Percentiles rank a stretch among this genome's conserved stretches.
Evolutionary conservation across 23 red algal species (phyloP).

Genomic region (Gracilaria gracilis): DNA sequence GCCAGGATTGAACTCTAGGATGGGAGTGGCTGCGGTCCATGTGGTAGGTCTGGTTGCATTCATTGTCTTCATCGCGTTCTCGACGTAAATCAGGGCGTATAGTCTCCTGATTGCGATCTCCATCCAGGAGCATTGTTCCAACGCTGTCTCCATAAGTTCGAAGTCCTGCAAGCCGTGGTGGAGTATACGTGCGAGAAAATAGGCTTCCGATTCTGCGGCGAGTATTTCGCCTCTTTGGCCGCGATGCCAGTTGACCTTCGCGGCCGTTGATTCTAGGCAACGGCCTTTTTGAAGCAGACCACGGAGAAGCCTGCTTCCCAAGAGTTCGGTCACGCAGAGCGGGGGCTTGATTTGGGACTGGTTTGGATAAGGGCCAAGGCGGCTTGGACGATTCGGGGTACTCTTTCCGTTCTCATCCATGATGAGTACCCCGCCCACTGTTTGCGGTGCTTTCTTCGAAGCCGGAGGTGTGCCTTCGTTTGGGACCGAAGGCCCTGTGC

Average conservation of each 20-base stretch:
- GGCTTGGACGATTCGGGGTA: background rate
- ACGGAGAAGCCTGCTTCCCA: background rate
- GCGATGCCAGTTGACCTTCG: no score
- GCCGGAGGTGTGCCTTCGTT: background rate
- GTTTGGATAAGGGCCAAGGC: background rate
- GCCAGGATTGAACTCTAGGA: background rate
- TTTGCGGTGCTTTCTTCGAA: background rate
- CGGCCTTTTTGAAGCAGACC: background rate
- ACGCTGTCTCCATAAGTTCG: background rate
- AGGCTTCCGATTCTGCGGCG: no score
- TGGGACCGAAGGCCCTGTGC: background rate
- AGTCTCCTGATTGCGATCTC: background rate
- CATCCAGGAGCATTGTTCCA: background rate
- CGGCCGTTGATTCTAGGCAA: no score
- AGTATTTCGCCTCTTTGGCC: no score
- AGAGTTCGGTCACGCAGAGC: background rate
- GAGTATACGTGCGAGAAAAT: no score
- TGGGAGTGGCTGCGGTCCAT: no score
- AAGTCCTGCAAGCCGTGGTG: no score
- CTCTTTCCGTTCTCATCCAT: background rate
- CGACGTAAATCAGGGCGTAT: conserved; percentile 13
- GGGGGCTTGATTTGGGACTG: background rate
- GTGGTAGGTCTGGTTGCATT: background rate
- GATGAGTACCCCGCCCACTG: background rate
- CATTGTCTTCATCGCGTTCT: conserved; percentile 8